Conservation (phyloP, 2,329 filamentous ascomycete genomes). For the Lachnellula hyalina region DNA sequence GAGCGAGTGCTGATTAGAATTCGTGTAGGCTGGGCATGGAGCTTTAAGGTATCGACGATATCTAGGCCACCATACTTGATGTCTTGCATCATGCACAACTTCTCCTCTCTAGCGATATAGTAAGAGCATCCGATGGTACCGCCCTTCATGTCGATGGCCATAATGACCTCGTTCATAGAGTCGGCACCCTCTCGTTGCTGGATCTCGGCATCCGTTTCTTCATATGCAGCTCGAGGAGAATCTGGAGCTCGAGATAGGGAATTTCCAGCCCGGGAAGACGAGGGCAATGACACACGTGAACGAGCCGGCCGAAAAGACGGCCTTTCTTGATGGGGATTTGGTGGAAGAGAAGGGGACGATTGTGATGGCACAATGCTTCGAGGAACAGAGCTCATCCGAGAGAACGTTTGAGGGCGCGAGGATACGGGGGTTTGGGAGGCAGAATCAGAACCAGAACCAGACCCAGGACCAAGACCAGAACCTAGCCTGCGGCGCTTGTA, state of each 20-base stretch:
- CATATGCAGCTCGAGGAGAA: constrained; percentile 4
- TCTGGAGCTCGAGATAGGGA: constrained; percentile 9
- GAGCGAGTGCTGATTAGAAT: constrained; percentile 41
- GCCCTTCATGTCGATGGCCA: constrained; percentile 71
- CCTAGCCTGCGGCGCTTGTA: constrained; percentile 24
- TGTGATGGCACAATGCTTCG: constrained; percentile 4
- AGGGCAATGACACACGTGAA: neutral
- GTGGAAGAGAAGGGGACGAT: constrained; percentile 18
- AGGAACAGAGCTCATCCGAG: constrained; percentile 16
- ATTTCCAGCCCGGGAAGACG: constrained; percentile 6
- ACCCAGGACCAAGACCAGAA: constrained; percentile 8
- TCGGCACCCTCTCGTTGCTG: constrained; percentile 41
- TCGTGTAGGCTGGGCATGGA: constrained; percentile 50
- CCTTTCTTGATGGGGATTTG: constrained; percentile 14
- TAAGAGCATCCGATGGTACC: constrained; percentile 78
- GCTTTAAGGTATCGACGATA: constrained; percentile 55
- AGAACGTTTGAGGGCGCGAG: constrained; percentile 13
- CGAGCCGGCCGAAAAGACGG: constrained; percentile 11
- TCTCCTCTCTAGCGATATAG: constrained; percentile 66
- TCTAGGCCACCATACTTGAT: constrained; percentile 63
- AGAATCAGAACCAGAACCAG: constrained; percentile 3
- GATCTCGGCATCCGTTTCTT: constrained; percentile 30
- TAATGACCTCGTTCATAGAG: constrained; percentile 61
- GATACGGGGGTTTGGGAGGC: constrained; percentile 8
- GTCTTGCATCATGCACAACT: constrained; percentile 73